phyloP scores from a whole-genome alignment of 805 yeast species.

The Ogataea methylovora region DNA sequence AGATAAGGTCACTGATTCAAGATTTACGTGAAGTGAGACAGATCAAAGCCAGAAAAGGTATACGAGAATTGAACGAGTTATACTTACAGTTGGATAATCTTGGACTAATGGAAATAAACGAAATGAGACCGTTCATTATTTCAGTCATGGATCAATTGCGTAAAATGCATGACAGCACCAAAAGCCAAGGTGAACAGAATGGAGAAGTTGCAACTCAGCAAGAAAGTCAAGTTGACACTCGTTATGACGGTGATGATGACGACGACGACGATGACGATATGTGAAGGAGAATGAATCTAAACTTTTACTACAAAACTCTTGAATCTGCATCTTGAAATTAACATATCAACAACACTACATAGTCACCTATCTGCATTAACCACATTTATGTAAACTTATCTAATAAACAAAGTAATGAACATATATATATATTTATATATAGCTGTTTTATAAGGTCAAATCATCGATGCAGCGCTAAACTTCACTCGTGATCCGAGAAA shows the following conservation, averaged over 20 bases:
- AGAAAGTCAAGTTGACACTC: no score
- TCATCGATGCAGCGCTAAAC: no score
- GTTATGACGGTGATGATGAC: background rate
- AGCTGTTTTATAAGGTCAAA: no score
- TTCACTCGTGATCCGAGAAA: no score
- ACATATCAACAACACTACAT: no score
- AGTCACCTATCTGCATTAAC: no score
- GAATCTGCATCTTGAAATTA: no score
- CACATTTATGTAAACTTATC: no score
- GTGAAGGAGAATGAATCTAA: no score
- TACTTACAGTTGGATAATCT: constrained; percentile 79
- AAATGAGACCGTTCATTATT: constrained; percentile 75
- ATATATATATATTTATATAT: no score
- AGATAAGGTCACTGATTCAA: constrained; percentile 61
- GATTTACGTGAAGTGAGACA: constrained; percentile 80
- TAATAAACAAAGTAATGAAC: no score
- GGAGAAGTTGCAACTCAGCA: background rate
- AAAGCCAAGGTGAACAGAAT: constrained; percentile 4
- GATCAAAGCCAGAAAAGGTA: constrained; percentile 75
- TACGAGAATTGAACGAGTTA: constrained; percentile 69
- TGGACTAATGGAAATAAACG: constrained; percentile 81
- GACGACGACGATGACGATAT: background rate
- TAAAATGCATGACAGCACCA: constrained; percentile 34
- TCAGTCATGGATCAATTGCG: constrained; percentile 74
- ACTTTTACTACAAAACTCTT: no score